A percentile compares a stretch with the other conserved stretches of the same genome.
Evolutionary conservation across 225 moss, liverwort and hornwort species (phyloP).

Genomic region (Asterella californica): DNA sequence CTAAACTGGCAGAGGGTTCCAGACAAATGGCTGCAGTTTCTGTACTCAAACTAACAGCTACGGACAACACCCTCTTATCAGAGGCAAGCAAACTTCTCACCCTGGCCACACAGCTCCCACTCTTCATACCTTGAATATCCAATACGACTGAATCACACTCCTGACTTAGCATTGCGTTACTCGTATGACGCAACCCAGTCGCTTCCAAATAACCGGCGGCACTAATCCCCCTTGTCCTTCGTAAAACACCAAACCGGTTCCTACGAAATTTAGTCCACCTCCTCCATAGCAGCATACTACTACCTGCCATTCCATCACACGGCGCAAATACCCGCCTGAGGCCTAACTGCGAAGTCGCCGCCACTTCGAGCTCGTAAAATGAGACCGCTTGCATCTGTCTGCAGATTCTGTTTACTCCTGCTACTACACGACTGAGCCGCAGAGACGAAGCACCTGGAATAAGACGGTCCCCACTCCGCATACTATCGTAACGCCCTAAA

Average conservation of each 20-base stretch:
- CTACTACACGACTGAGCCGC: neutral
- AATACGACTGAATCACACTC: constrained; percentile 48
- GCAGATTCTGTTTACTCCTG: neutral
- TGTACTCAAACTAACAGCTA: constrained; percentile 79
- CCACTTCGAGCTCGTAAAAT: neutral
- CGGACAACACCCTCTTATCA: constrained; percentile 57
- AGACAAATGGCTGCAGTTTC: constrained; percentile 84
- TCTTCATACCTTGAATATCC: constrained; percentile 90
- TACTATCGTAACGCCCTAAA: neutral
- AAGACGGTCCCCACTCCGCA: neutral
- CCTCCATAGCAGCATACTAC: neutral
- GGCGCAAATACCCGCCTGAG: neutral
- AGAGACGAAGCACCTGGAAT: neutral
- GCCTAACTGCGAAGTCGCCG: neutral
- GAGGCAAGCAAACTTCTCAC: constrained; percentile 46
- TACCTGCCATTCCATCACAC: neutral
- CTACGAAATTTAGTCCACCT: neutral
- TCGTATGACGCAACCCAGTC: constrained; percentile 3
- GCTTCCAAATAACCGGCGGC: constrained; percentile 19
- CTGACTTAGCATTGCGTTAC: neutral
- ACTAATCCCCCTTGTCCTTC: neutral
- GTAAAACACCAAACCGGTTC: neutral
- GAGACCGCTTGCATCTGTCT: neutral
- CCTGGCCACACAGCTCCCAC: constrained; percentile 52
- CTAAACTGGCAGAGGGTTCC: constrained; percentile 1